These are phyloP conservation scores for Colletotrichum higginsianum DNA, from an alignment of 2,329 filamentous ascomycete species.

Conservation along the genomic window DNA sequence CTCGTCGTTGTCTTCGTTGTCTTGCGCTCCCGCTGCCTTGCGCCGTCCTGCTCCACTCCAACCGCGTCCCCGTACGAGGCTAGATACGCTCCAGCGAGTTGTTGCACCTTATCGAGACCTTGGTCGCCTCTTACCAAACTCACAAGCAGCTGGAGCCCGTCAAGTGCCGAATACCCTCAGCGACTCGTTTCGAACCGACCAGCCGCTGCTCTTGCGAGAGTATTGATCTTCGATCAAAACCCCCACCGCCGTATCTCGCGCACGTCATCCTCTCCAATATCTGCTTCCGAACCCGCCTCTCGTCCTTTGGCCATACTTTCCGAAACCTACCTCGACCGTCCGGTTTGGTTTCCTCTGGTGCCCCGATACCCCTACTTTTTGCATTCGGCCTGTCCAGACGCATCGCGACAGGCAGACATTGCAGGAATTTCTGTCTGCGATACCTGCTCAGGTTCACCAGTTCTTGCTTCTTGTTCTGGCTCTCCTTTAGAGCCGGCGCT, in stretches of 20 bases:
- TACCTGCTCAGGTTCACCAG: not conserved
- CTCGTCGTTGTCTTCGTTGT: not conserved
- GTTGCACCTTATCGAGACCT: slow-evolving; percentile 1
- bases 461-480: not conserved
- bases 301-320: not conserved
- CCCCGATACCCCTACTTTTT: not conserved
- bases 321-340: not conserved
- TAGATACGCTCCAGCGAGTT: not conserved
- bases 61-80: not conserved
- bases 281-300: not conserved
- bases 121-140: not conserved
- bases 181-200: not conserved
- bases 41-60: slow-evolving; percentile 4
- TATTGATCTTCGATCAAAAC: not conserved
- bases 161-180: not conserved
- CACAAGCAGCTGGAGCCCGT: not conserved
- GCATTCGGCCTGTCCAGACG: slow-evolving; percentile 2
- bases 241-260: not conserved
- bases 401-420: not conserved
- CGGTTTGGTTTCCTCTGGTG: not conserved
- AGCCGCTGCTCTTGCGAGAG: not conserved
- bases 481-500: slow-evolving; percentile 19
- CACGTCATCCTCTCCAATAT: not conserved
- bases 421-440: not conserved
- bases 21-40: not conserved